A percentile compares a stretch with the other conserved stretches of the same genome.
Evolutionary conservation across 2,329 filamentous ascomycete genomes (phyloP).

Genomic region (Colletotrichum truncatum): DNA sequence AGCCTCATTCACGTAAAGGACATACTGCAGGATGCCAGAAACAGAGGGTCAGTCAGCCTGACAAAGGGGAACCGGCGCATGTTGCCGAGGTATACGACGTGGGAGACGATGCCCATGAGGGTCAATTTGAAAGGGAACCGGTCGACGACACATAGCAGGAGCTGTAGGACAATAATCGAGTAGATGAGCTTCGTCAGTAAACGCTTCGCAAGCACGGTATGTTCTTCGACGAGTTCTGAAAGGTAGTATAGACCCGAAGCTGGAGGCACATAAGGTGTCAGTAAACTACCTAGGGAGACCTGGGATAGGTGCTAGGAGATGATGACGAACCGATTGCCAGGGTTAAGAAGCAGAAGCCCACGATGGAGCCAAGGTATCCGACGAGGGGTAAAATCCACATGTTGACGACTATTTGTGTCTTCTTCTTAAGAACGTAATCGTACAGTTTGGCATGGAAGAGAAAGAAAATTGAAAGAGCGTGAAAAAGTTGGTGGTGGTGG

Average conservation of each 20-base stretch:
- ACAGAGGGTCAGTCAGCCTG: conserved; percentile 86
- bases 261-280: conserved; percentile 42
- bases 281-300: conserved; percentile 10
- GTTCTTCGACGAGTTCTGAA: conserved; percentile 96
- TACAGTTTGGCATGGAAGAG: neutral
- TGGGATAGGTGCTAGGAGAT: neutral
- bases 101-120: conserved; percentile 79
- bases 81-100: conserved; percentile 89
- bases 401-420: conserved; percentile 37
- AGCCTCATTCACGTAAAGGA: too few relatives aligned
- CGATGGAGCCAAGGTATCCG: conserved; percentile 85
- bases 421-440: neutral
- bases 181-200: conserved; percentile 90
- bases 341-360: conserved; percentile 94
- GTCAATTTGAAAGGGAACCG: conserved; percentile 83
- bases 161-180: conserved; percentile 77
- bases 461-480: neutral
- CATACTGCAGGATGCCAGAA: conserved; percentile 83
- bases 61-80: conserved; percentile 80
- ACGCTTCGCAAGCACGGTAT: conserved; percentile 90
- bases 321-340: conserved; percentile 81
- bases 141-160: conserved; percentile 81
- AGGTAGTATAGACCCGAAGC: conserved; percentile 99
- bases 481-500: neutral
- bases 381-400: conserved; percentile 98